Base-by-base conservation (phyloP, 2,329 filamentous ascomycete species). In the Neobulgaria alba region DNA sequence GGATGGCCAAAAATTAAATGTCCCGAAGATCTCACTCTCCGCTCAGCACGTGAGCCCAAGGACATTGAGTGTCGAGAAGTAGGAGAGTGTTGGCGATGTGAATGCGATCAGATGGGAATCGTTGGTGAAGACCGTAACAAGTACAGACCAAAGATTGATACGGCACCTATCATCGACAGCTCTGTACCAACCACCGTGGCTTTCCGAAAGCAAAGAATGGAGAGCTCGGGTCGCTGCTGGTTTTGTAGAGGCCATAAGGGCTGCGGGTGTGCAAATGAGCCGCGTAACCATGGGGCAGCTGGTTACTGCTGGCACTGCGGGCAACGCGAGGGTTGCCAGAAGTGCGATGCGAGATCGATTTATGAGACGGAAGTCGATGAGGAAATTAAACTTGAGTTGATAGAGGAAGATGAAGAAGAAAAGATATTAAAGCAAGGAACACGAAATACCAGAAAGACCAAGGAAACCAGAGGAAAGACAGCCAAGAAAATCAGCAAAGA, bases 1-100 rank as follows among this genome's bases (percentile, higher is more conserved):
- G 37, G 39, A 14, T 57, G 53, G 54, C 54, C 53, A 8, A 45
- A 43, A 10, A 39, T 38, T 4, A 57, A 56, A 43, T 58, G 56
- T 20, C 50, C 51, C 3, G 20, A 32, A 26, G 54, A 58, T 10
- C 41, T 56, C 16, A 57, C 52, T 39, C 39, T 57, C 4, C 41
- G 49, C 31, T 16, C 12, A 7, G 23, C 7, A 26, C 20, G 3
- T 18, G 5, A 15, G 8, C 3, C 33, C 17, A 12, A 10, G 15
- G 15, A n/a, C 7, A 12, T 18, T 12, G 33, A 19, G 15, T n/a
- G n/a, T 10, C 30, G 30, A 33, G 30, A 14, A 3, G n/a, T 20
- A n/a, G 33, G 46, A 8, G 32, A 16, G 3, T 58, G 55, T 41
- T 58, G 56, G 56, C 41, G 54, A 43, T 58, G 56, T 31, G 31